These are phyloP conservation scores for Ulota crispa DNA, from an alignment of 225 moss, liverwort and hornwort species.

Conservation along the genomic window DNA sequence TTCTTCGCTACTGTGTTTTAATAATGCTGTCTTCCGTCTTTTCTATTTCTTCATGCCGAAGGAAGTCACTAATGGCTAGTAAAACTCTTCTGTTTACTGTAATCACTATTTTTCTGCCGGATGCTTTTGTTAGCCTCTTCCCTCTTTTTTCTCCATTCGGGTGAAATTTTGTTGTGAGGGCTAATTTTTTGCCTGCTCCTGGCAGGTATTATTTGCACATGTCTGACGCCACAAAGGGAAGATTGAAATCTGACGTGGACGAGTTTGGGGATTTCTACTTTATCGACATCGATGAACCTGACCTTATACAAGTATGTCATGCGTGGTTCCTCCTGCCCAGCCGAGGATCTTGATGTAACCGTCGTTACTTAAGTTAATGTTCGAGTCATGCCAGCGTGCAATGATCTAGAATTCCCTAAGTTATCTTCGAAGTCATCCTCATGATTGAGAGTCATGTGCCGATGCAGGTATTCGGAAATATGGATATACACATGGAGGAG, in stretches of 20 bases:
- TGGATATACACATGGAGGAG: slow-evolving; percentile 46
- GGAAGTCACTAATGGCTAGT: background rate
- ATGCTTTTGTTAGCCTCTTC: background rate
- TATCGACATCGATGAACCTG: slow-evolving; percentile 61
- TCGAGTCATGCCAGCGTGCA: background rate
- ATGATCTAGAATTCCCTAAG: background rate
- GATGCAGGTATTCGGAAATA: slow-evolving; percentile 67
- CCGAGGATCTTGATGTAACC: background rate
- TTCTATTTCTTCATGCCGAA: background rate
- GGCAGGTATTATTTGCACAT: slow-evolving; percentile 86
- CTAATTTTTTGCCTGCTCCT: background rate
- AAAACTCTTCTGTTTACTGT: background rate
- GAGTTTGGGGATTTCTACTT: slow-evolving; percentile 84
- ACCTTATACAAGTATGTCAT: slow-evolving; percentile 61
- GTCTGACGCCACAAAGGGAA: slow-evolving; percentile 75
- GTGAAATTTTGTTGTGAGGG: background rate
- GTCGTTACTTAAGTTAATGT: background rate
- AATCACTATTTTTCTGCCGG: background rate
- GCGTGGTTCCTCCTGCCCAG: background rate
- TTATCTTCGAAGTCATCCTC: background rate
- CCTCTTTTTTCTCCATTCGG: background rate
- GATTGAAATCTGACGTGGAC: slow-evolving; percentile 73
- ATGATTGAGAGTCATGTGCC: background rate
- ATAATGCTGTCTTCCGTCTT: background rate
- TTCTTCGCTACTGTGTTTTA: background rate